These are phyloP conservation scores for Colletotrichum plurivorum DNA, from an alignment of 2,329 filamentous ascomycete species.

Conservation along the genomic window DNA sequence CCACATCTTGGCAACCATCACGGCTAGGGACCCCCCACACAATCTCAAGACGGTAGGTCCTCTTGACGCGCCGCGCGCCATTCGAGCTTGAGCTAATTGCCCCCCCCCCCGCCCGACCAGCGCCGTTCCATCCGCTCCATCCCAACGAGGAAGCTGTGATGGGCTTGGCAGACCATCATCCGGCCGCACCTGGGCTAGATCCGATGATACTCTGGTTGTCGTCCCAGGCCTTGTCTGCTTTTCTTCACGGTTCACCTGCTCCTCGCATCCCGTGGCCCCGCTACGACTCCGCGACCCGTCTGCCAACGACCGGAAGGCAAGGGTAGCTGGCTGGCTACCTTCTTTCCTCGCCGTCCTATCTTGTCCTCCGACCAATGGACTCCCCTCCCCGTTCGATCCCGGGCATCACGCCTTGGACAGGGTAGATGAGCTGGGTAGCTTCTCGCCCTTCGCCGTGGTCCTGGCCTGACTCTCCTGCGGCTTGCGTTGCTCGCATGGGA, in stretches of 20 bases:
- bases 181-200: not conserved
- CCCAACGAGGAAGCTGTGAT: slow-evolving; percentile 37
- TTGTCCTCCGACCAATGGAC: not conserved
- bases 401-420: slow-evolving; percentile 26
- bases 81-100: slow-evolving; percentile 28
- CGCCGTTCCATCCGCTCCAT: slow-evolving; percentile 25
- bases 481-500: slow-evolving; percentile 4
- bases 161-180: slow-evolving; percentile 24
- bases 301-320: slow-evolving; percentile 12
- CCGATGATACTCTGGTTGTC: not conserved
- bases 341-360: too few species aligned
- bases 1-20: slow-evolving; percentile 11
- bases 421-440: slow-evolving; percentile 19
- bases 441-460: not conserved
- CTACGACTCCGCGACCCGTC: slow-evolving; percentile 6
- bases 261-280: slow-evolving; percentile 10
- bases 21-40: not conserved
- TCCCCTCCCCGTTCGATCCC: slow-evolving; percentile 3
- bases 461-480: not conserved
- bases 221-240: not conserved
- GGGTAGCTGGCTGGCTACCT: slow-evolving; percentile 18
- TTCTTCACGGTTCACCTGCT: slow-evolving; percentile 8
- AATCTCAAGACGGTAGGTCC: slow-evolving; percentile 27
- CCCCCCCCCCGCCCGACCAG: slow-evolving; percentile 6
- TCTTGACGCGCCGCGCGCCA: slow-evolving; percentile 25